A percentile compares a stretch with the other conserved stretches of the same genome.
These are phyloP conservation scores for Metschnikowia bowlesiae DNA, from an alignment of 805 yeast species.

Conservation along the genomic window DNA sequence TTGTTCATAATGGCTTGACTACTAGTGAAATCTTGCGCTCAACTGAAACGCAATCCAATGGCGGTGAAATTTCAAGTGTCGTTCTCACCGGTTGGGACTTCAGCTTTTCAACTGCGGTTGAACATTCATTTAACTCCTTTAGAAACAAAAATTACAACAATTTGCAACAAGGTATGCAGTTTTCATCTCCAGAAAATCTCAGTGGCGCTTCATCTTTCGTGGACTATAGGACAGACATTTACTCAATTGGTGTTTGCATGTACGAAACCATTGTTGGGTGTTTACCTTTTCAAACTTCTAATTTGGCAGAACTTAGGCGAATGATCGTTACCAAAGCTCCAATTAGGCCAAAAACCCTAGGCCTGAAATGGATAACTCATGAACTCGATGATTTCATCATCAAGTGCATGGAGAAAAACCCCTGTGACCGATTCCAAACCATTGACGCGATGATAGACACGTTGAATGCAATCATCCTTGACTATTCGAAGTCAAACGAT, in stretches of 20 bases:
- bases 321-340: constrained; percentile 41
- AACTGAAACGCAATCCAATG: constrained; percentile 12
- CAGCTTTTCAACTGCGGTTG: constrained; percentile 37
- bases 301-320: constrained; percentile 33
- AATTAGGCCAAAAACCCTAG: constrained; percentile 32
- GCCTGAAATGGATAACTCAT: constrained; percentile 24
- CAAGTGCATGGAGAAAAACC: constrained; percentile 39
- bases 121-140: constrained; percentile 39
- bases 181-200: constrained; percentile 48
- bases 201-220: constrained; percentile 35
- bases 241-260: constrained; percentile 46
- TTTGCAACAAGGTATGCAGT: constrained; percentile 40
- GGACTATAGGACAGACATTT: constrained; percentile 47
- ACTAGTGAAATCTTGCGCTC: constrained; percentile 35
- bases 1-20: constrained; percentile 47
- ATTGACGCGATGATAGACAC: constrained; percentile 34
- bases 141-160: constrained; percentile 37
- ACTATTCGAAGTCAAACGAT: constrained; percentile 10
- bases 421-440: constrained; percentile 35
- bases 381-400: constrained; percentile 37
- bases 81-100: constrained; percentile 48
- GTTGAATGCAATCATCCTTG: constrained; percentile 22
- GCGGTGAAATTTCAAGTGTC: constrained; percentile 19
- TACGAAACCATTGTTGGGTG: constrained; percentile 46
- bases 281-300: constrained; percentile 41